Percentiles rank a stretch among this genome's conserved stretches.
Conservation (phyloP, 257 asterid genomes). For the Pogostemon cablin region DNA sequence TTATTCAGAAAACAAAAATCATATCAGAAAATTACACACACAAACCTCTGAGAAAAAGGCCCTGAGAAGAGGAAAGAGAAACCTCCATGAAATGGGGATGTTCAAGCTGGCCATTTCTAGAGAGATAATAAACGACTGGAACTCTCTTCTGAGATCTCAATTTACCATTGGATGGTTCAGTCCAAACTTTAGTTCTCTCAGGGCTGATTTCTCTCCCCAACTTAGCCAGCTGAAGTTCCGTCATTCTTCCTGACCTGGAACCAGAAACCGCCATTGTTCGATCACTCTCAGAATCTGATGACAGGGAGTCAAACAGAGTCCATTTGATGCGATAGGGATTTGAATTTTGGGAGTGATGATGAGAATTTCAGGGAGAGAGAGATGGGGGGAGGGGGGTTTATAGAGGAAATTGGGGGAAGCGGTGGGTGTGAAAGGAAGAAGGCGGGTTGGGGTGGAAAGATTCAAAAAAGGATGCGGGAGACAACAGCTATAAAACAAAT, state of each 20-base stretch:
- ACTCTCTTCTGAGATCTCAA: slow-evolving; percentile 43
- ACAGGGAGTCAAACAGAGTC: slow-evolving; percentile 33
- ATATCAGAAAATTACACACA: background rate
- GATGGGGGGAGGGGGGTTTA: background rate
- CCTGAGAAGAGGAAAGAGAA: slow-evolving; percentile 62
- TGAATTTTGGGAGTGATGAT: background rate
- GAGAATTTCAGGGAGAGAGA: background rate
- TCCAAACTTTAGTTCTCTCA: slow-evolving; percentile 61
- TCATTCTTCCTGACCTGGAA: slow-evolving; percentile 43
- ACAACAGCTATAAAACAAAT: slow-evolving; percentile 58
- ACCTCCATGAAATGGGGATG: slow-evolving; percentile 99
- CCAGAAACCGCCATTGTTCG: slow-evolving; percentile 47
- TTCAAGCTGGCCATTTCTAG: slow-evolving; percentile 81
- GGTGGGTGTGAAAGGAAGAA: slow-evolving; percentile 32
- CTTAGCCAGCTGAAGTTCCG: slow-evolving; percentile 40
- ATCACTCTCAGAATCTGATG: background rate
- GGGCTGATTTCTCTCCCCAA: slow-evolving; percentile 60
- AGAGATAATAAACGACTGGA: slow-evolving; percentile 74
- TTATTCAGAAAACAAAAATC: background rate
- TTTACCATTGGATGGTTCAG: slow-evolving; percentile 45
- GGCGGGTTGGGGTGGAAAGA: slow-evolving; percentile 26
- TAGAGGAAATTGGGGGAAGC: background rate
- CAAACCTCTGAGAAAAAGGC: slow-evolving; percentile 68
- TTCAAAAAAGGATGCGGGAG: slow-evolving; percentile 42
- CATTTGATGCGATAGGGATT: background rate